phyloP scores from a whole-genome alignment of 2,329 filamentous ascomycete genomes.

The Pseudopithomyces chartarum region DNA sequence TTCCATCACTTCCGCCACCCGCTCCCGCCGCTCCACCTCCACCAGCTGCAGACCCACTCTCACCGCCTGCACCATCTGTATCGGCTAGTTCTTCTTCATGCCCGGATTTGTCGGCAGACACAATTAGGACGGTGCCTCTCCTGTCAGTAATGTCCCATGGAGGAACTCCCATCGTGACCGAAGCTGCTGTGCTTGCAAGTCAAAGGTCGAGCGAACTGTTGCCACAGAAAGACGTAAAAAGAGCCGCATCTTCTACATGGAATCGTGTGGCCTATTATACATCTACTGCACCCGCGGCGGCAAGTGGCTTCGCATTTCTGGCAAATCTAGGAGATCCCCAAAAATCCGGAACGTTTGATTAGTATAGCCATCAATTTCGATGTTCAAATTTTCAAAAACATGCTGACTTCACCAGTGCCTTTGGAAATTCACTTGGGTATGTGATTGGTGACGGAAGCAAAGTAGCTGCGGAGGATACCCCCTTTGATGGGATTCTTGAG shows the following conservation, averaged over 20 bases:
- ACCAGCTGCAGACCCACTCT: neutral
- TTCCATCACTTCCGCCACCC: neutral
- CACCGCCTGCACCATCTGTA: neutral
- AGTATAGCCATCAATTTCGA: conserved; percentile 30
- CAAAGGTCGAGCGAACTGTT: neutral
- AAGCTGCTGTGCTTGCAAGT: neutral
- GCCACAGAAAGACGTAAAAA: neutral
- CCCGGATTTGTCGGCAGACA: neutral
- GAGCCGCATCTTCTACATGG: conserved; percentile 41
- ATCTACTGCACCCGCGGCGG: conserved; percentile 43
- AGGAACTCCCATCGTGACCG: neutral
- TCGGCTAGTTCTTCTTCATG: neutral
- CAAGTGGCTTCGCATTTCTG: conserved; percentile 62
- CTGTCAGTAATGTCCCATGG: neutral
- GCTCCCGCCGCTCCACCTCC: neutral
- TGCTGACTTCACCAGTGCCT: conserved; percentile 41
- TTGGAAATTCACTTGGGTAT: conserved; percentile 64
- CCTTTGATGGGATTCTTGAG: conserved; percentile 53
- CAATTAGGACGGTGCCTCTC: neutral
- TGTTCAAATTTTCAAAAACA: conserved; percentile 2
- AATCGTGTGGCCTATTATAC: conserved; percentile 56
- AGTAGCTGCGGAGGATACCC: conserved; percentile 54
- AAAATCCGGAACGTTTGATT: conserved; percentile 61
- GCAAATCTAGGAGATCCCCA: conserved; percentile 61
- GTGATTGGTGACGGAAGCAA: conserved; percentile 53